Evolutionary conservation across 257 asterid species (phyloP), one percentile per base, ranked within the genome.

Genomic region (Nicotiana otophora): DNA sequence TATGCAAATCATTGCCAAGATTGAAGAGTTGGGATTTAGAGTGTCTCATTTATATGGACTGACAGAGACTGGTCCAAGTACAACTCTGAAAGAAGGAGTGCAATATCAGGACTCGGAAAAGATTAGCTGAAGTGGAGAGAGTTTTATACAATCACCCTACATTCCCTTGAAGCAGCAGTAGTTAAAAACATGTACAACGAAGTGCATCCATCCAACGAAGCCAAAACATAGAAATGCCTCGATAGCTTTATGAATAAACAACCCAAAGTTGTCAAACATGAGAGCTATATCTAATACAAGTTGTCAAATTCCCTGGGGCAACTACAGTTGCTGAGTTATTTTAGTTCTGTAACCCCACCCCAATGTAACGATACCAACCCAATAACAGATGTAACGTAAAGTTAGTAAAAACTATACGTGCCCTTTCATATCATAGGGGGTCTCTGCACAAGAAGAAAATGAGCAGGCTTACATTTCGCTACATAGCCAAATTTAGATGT

Each of bases 401-500:
- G 90, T 90, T 83, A 88, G 91, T 53, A 14, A 51, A 60, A 83
- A 84, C 92, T 91, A 87, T 87, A 88, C 92, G 88, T 88, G 89
- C 33, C 31, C 86, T 84, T 42, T 87, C 82, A 83, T 88, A 86
- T 79, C 85, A 87, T 82, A 74, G 86, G 81, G 84, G 81, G 84
- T 85, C 85, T 88, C 85, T 88, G 93, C 83, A 88, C 62, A 74
- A 74, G 80, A 84, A 94, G 91, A 87, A 87, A 91, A 82, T 70
- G 86, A 78, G 95, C 97, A 1, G 98, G 92, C 68, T 86, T 91
- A 79, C 91, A 89, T 86, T 89, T 91, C 66, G 97, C 96, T 36
- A 97, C 94, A 77, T 89, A 84, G 7, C 97, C 96, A 77, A 84
- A 90, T 81, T 90, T 94, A 1, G 91, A 88, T 23, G 97, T 91